Conservation (phyloP, 495 filamentous ascomycete species). For the Friedmanniomyces endolithicus region DNA sequence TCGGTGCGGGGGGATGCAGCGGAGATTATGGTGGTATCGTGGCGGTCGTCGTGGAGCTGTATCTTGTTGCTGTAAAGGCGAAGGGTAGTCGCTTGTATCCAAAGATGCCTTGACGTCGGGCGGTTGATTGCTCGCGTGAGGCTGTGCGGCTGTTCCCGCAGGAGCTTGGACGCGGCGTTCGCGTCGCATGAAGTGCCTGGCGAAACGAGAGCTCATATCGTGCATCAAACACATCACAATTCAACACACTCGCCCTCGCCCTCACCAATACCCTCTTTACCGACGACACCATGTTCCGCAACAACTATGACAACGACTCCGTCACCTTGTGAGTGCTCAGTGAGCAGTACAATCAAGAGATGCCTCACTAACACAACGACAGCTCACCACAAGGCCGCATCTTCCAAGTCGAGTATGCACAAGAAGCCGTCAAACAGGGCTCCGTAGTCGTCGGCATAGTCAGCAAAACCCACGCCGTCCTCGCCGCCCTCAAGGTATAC, state of each 20-base stretch:
- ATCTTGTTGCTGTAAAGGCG: too few species aligned
- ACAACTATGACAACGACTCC: conserved; percentile 99
- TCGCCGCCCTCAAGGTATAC: conserved; percentile 89
- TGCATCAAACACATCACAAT: background rate
- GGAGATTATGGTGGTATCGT: background rate
- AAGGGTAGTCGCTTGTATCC: too few species aligned
- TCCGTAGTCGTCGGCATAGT: conserved; percentile 93
- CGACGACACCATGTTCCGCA: conserved; percentile 74
- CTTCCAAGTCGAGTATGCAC: conserved; percentile 98
- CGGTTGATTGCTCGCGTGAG: conserved; percentile 7
- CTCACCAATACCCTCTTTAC: too few species aligned
- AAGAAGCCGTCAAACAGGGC: conserved; percentile 97
- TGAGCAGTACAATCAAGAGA: background rate
- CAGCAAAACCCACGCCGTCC: conserved; percentile 93
- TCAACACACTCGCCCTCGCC: background rate
- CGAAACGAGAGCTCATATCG: background rate
- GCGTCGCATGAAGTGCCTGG: background rate
- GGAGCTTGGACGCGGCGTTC: conserved; percentile 8
- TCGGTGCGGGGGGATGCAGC: background rate
- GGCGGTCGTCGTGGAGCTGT: background rate
- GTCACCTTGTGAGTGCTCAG: conserved; percentile 77
- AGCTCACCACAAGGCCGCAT: conserved; percentile 98
- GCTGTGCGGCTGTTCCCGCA: background rate
- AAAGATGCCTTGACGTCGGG: background rate
- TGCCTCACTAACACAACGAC: conserved; percentile 11